Percentiles rank a stretch among this genome's conserved stretches.
Evolutionary conservation across 805 yeast genomes (phyloP).

Genomic region (Lachancea meyersii): DNA sequence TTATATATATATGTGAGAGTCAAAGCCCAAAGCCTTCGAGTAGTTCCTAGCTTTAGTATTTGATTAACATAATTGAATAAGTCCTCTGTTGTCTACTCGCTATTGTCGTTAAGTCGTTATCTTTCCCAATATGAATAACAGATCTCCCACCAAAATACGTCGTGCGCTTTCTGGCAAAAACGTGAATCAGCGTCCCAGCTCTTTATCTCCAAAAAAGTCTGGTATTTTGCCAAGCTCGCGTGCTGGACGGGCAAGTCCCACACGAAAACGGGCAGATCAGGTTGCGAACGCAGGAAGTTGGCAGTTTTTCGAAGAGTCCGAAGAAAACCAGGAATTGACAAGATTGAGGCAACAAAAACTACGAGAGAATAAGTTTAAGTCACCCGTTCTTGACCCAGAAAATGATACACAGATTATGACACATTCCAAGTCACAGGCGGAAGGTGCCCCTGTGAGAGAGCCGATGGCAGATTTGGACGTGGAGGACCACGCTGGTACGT

Average conservation of each 20-base stretch:
- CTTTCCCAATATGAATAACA: conserved; percentile 9
- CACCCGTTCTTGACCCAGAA: not conserved
- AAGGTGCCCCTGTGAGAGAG: not conserved
- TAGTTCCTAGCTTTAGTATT: not conserved
- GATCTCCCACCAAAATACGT: conserved; percentile 22
- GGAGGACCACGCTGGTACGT: conserved; percentile 3
- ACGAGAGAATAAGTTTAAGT: not conserved
- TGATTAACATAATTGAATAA: too few species aligned
- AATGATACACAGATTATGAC: not conserved
- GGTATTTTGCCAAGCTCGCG: not conserved
- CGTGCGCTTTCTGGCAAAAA: conserved; percentile 21
- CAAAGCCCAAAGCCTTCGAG: not conserved
- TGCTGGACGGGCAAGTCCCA: not conserved
- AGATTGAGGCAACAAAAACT: not conserved
- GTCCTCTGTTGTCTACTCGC: too few species aligned
- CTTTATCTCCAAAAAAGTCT: conserved; percentile 3
- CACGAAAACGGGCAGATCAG: not conserved
- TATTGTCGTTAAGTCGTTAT: too few species aligned
- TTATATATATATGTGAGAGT: not conserved
- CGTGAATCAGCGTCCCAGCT: conserved; percentile 14
- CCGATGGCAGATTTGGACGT: conserved; percentile 3
- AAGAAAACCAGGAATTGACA: not conserved
- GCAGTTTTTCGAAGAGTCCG: conserved; percentile 3
- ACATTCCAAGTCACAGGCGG: not conserved
- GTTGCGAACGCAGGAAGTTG: not conserved